Conservation (phyloP, 192 early-diverging fungal species). For the Umbelopsis ramanniana region DNA sequence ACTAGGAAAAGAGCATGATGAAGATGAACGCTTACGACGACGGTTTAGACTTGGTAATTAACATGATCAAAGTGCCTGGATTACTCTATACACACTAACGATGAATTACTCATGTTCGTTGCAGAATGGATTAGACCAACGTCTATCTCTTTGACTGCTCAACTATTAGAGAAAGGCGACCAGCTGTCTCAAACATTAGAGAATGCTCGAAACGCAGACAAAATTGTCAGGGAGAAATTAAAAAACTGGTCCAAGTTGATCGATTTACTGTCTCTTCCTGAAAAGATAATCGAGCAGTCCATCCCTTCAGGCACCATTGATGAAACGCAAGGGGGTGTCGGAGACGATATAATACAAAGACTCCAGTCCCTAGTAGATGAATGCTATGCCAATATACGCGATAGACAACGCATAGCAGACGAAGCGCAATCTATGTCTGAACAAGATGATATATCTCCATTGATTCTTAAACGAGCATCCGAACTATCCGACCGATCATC, state of each 20-base stretch:
- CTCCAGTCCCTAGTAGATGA: constrained; percentile 23
- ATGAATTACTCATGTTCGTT: background rate
- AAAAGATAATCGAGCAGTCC: constrained; percentile 31
- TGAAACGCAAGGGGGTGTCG: background rate
- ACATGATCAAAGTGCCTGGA: background rate
- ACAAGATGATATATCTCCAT: constrained; percentile 77
- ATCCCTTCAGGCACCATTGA: constrained; percentile 11
- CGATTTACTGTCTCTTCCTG: constrained; percentile 49
- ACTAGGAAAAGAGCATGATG: constrained; percentile 71
- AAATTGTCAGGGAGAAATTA: constrained; percentile 59
- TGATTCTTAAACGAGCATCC: constrained; percentile 64
- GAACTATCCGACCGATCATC: constrained; percentile 62
- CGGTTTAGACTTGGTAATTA: constrained; percentile 52
- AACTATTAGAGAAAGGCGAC: constrained; percentile 57
- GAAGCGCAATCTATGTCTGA: constrained; percentile 66
- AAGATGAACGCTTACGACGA: constrained; percentile 66
- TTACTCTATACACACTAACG: background rate
- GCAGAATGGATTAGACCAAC: constrained; percentile 61
- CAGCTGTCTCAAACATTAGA: constrained; percentile 59
- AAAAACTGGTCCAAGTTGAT: constrained; percentile 62
- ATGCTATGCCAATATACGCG: background rate
- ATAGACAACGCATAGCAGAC: constrained; percentile 46
- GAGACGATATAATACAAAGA: background rate
- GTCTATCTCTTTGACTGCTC: constrained; percentile 56
- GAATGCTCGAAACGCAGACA: constrained; percentile 62